Percentiles rank a stretch among this genome's conserved stretches.
Evolutionary conservation across 2,329 filamentous ascomycete species (phyloP).

Genomic region (Rutstroemia sp.): DNA sequence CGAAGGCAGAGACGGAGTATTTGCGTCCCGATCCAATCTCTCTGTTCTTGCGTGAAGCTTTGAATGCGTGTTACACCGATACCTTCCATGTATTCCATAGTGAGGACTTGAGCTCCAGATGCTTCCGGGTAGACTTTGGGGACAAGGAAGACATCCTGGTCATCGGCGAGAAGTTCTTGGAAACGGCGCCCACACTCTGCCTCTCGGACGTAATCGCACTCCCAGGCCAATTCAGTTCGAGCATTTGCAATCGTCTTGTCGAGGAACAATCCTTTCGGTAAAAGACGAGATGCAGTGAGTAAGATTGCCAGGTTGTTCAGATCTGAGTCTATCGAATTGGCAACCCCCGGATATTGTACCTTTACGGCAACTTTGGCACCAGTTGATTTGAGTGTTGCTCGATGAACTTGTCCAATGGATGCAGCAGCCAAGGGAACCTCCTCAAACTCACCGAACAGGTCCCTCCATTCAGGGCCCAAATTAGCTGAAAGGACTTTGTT

Average conservation of each 20-base stretch:
- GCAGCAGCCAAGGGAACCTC: slow-evolving; percentile 91
- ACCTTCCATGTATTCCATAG: slow-evolving; percentile 87
- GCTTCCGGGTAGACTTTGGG: slow-evolving; percentile 72
- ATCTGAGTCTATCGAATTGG: slow-evolving; percentile 92
- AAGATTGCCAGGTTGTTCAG: slow-evolving; percentile 88
- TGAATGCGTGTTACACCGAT: slow-evolving; percentile 75
- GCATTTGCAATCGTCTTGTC: slow-evolving; percentile 98
- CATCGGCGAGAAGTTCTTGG: slow-evolving; percentile 65
- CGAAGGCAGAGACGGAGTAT: slow-evolving; percentile 85
- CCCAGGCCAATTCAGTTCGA: slow-evolving; percentile 85
- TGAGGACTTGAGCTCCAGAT: slow-evolving; percentile 78
- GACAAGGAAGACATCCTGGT: slow-evolving; percentile 68
- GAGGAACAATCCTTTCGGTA: slow-evolving; percentile 87
- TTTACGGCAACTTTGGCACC: slow-evolving; percentile 83
- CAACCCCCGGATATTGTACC: slow-evolving; percentile 94
- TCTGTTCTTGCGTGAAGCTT: slow-evolving; percentile 71
- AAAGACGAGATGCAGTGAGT: slow-evolving; percentile 78
- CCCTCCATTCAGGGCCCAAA: slow-evolving; percentile 76
- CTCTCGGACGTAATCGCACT: slow-evolving; percentile 91
- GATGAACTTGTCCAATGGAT: slow-evolving; percentile 94
- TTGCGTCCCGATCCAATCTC: slow-evolving; percentile 94
- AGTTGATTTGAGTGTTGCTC: slow-evolving; percentile 68
- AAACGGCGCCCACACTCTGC: slow-evolving; percentile 75
- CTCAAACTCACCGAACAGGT: slow-evolving; percentile 76
- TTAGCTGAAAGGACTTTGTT: slow-evolving; percentile 75